Conservation (phyloP, 352 stramenopile genomes). For the Albugo laibachii region DNA sequence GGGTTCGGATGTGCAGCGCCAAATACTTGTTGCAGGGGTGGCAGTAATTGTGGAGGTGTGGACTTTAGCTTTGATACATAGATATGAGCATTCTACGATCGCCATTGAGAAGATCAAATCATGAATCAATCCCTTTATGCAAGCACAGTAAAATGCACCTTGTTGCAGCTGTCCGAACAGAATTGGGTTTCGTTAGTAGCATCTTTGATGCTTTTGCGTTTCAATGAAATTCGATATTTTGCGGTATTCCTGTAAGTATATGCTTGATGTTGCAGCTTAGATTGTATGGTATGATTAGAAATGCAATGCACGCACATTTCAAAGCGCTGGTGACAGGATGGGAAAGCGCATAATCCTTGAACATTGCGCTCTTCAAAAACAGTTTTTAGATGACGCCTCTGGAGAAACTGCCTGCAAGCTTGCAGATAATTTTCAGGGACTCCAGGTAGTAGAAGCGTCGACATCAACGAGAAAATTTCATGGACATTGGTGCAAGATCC, state of each 20-base stretch:
- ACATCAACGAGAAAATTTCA: constrained; percentile 65
- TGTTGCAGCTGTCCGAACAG: constrained; percentile 40
- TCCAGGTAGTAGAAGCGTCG: constrained; percentile 36
- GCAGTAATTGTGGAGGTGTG: constrained; percentile 70
- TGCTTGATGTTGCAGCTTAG: background rate
- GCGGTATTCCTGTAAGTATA: constrained; percentile 17
- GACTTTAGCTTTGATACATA: constrained; percentile 32
- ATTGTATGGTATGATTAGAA: background rate
- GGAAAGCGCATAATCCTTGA: constrained; percentile 48
- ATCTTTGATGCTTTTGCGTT: constrained; percentile 60
- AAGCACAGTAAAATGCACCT: constrained; percentile 14
- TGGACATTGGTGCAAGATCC: constrained; percentile 25
- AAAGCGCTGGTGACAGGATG: constrained; percentile 34
- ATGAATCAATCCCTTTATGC: background rate
- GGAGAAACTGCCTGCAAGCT: constrained; percentile 37
- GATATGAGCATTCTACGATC: constrained; percentile 38
- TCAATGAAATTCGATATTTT: constrained; percentile 57
- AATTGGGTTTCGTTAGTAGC: constrained; percentile 66
- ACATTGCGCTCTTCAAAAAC: constrained; percentile 64
- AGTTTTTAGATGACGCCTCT: constrained; percentile 57
- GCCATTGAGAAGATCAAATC: background rate
- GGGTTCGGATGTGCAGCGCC: constrained; percentile 59
- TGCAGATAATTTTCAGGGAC: constrained; percentile 53
- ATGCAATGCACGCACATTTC: constrained; percentile 13
- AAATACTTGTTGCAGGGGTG: constrained; percentile 58